Conservation (phyloP, 805 yeast species). For the Myxozyma monticola region DNA sequence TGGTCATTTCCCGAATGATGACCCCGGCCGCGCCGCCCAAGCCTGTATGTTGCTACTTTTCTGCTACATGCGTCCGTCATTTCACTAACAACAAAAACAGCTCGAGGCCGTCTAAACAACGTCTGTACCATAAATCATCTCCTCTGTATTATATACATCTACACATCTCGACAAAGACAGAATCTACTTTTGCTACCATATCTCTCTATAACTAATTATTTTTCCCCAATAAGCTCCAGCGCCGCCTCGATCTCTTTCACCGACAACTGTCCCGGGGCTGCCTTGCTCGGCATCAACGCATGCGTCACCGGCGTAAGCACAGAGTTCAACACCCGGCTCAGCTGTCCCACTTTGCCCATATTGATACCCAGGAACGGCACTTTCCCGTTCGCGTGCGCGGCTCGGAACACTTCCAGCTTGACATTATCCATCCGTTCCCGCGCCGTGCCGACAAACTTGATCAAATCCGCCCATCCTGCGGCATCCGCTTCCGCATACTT, state of each 20-base stretch:
- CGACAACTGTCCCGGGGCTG: constrained; percentile 80
- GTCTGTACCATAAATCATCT: background rate
- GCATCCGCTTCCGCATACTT: constrained; percentile 63
- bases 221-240: constrained; percentile 21
- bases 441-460: constrained; percentile 85
- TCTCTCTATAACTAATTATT: background rate
- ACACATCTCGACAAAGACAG: background rate
- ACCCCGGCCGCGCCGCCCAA: constrained; percentile 6
- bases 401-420: constrained; percentile 67
- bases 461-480: constrained; percentile 58
- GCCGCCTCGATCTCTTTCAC: constrained; percentile 54
- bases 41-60: background rate
- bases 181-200: background rate
- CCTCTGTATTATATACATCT: constrained; percentile 12
- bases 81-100: no score
- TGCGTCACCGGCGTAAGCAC: constrained; percentile 85
- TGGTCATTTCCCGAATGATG: constrained; percentile 59
- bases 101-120: background rate
- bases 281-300: constrained; percentile 59
- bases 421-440: constrained; percentile 63
- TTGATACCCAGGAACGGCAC: constrained; percentile 79
- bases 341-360: constrained; percentile 72
- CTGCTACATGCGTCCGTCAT: background rate
- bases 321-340: constrained; percentile 75
- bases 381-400: constrained; percentile 46